Percentiles rank a stretch among this genome's conserved stretches.
These are phyloP conservation scores for Triglochin maritima DNA, from an alignment of 106 monocot genomes.

Conservation along the genomic window DNA sequence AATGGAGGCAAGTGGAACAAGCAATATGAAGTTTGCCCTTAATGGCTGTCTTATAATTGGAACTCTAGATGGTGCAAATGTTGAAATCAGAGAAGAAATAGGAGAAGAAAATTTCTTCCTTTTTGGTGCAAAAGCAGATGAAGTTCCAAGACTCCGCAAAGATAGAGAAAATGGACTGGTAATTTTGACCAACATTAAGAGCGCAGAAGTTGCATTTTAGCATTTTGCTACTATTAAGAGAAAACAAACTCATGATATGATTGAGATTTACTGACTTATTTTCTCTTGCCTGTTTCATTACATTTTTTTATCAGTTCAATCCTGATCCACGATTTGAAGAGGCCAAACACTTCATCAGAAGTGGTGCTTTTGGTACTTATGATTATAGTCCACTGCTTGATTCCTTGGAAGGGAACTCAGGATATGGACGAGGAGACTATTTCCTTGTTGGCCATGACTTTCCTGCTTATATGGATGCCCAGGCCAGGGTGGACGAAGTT, in stretches of 20 bases:
- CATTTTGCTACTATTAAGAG: too few relatives aligned
- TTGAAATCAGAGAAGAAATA: conserved; percentile 91
- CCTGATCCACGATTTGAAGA: conserved; percentile 81
- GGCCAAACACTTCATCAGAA: conserved; percentile 60
- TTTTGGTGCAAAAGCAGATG: conserved; percentile 81
- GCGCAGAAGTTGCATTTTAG: not conserved
- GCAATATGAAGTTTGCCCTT: conserved; percentile 94
- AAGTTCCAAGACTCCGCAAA: conserved; percentile 64
- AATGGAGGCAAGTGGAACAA: conserved; percentile 95
- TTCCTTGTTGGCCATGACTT: conserved; percentile 91
- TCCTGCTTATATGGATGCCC: conserved; percentile 79
- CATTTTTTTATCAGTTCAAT: conserved; percentile 50
- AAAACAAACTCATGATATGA: too few relatives aligned
- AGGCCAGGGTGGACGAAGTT: conserved; percentile 68
- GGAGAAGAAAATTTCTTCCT: conserved; percentile 91
- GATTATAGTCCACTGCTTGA: conserved; percentile 73
- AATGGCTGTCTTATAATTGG: conserved; percentile 95
- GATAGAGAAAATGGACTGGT: conserved; percentile 80
- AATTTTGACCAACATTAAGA: conserved; percentile 1
- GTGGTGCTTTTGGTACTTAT: conserved; percentile 69
- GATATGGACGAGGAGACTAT: conserved; percentile 85
- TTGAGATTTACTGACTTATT: not conserved
- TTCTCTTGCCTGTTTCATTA: not conserved
- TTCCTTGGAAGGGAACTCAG: conserved; percentile 80
- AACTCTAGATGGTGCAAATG: conserved; percentile 90